These are phyloP conservation scores for Tausonia pullulans DNA, from an alignment of 1,284 basidiomycete species.

Conservation along the genomic window DNA sequence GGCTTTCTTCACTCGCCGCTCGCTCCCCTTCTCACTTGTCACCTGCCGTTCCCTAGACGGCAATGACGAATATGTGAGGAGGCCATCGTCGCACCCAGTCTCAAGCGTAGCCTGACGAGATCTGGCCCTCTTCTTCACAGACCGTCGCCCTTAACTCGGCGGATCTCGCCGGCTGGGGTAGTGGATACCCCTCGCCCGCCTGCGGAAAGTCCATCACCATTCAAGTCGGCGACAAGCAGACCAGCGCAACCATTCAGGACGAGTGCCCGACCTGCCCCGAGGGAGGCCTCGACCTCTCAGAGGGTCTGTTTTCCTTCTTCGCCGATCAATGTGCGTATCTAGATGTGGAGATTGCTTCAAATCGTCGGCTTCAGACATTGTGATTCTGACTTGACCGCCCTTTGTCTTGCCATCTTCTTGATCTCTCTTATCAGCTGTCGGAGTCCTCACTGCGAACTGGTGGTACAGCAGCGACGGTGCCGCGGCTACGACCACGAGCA, in stretches of 20 bases:
- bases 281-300: conserved; percentile 66
- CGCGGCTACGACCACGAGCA: conserved; percentile 27
- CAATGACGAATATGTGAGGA: no score
- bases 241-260: conserved; percentile 51
- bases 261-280: conserved; percentile 47
- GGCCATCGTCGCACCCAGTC: no score
- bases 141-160: background rate
- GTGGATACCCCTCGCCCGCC: background rate
- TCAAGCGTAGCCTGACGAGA: background rate
- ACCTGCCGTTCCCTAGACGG: background rate
- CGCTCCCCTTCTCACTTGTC: no score
- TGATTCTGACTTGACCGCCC: background rate
- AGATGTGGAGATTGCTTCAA: no score
- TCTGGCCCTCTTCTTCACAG: background rate
- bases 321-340: conserved; percentile 20
- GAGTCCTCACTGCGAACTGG: conserved; percentile 17
- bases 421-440: background rate
- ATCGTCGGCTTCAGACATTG: no score
- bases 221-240: background rate
- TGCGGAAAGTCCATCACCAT: background rate
- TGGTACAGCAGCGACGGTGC: conserved; percentile 48
- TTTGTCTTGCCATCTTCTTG: background rate
- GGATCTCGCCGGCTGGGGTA: conserved; percentile 1
- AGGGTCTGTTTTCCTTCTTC: conserved; percentile 52
- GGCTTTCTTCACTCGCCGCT: background rate